Evolutionary conservation across 192 early-diverging fungal genomes (phyloP), one percentile per base, ranked within the genome.

Genomic region (Borealophlyctis nickersoniae): DNA sequence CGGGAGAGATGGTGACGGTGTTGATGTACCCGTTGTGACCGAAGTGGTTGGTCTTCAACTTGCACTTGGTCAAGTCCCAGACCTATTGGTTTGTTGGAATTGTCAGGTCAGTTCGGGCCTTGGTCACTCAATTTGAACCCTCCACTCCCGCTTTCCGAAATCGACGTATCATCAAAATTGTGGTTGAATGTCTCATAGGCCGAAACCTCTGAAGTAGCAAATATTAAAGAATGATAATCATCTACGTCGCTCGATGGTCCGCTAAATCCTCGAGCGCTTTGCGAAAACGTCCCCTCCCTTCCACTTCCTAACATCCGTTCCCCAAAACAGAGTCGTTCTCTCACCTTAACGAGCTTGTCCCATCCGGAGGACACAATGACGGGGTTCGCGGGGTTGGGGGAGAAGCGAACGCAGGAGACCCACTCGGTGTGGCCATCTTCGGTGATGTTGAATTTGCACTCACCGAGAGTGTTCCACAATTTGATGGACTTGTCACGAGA

Each of bases 271-370:
- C 59, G 23, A n/a, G n/a, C n/a, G n/a, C n/a, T n/a, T n/a, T n/a
- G n/a, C n/a, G n/a, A n/a, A n/a, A n/a, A n/a, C n/a, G n/a, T n/a
- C 0, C 39, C 35, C 11, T 49, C 36, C 29, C 50, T 11, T 5
- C 63, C 51, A 30, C 23, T 31, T 26, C n/a, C 13, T 31, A 7
- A 11, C 2, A 2, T n/a, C 45, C 36, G 19, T 36, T 28, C 34
- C 14, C 23, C 16, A 13, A 23, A 33, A 39, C 5, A 0, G n/a
- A n/a, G n/a, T n/a, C 57, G 24, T 51, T 58, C 4, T 68, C 75
- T 65, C 86, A 95, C 93, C 96, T 99, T 99, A 82, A 99, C 95
- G 71, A 95, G 81, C 88, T 97, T 98, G 86, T 99, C 96, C 96
- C 96, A 99, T 72, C 95, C 93, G 77, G 89, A 85, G 56, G 94